Evolutionary conservation across 371 early-diverging fungal genomes (phyloP), one percentile per base, ranked within the genome.

Genomic region (Mortierella sp.): DNA sequence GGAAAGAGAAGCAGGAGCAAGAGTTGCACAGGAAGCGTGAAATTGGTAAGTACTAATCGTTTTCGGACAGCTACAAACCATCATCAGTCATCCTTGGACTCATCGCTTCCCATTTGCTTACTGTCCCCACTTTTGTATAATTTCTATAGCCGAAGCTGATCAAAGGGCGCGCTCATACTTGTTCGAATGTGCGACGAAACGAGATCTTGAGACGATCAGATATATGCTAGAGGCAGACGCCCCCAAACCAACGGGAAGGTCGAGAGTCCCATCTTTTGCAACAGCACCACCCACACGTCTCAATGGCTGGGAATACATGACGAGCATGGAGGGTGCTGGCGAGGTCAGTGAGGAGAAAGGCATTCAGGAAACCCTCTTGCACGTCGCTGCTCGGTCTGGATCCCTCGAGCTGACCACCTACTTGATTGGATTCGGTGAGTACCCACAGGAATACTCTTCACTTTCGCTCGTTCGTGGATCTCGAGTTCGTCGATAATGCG

Each of bases 381-480:
- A 39, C 87, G 85, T 50, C 81, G 85, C 85, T 89, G 90, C 74
- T 91, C 95, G 55, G 91, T 87, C 79, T 89, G 92, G 47, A 92
- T 91, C 66, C 90, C 88, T 53, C 85, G 85, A 29, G 89, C 94
- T 73, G 87, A 82, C 19, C 72, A 72, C 68, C 88, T 85, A 74
- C 53, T 63, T 85, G 44, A 75, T 85, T 11, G 61, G 22, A 19
- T 4, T 34, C 22, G 61, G 61, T 61, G 39, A 41, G 26, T 55
- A 70, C 71, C 71, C 78, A 79, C 66, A 73, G 14, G 50, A 29
- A 19, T 13, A 19, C 16, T 11, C 64, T 41, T 11, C 10, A 61
- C 16, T 26, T 37, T 16, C 26, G 3, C 34, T 10, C 61, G 19
- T 34, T 6, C 37, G n/a, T 31, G 22, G 22, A 37, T 8, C 19